A percentile compares a stretch with the other conserved stretches of the same genome.
Conservation (phyloP, 257 asterid species). For the Eustoma russellianum region DNA sequence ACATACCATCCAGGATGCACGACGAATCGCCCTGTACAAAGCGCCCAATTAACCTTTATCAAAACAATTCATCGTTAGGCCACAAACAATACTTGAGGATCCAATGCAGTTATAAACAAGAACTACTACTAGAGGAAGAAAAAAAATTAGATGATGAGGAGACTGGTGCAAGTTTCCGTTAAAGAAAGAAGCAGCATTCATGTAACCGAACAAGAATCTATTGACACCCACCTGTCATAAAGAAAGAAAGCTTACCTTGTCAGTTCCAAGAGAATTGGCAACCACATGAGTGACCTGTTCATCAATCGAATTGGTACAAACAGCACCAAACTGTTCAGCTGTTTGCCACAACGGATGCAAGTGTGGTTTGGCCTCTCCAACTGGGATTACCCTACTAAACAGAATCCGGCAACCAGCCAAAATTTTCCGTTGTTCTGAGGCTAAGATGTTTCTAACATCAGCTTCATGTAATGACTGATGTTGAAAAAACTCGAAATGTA, state of each 20-base stretch:
- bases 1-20: constrained; percentile 97
- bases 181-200: too few species aligned
- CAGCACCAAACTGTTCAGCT: constrained; percentile 97
- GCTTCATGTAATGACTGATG: constrained; percentile 71
- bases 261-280: constrained; percentile 90
- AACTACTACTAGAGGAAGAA: too few species aligned
- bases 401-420: constrained; percentile 84
- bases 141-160: background rate
- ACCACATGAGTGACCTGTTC: constrained; percentile 98
- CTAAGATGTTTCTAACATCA: constrained; percentile 86
- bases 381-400: constrained; percentile 93
- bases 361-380: constrained; percentile 89
- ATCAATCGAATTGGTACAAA: constrained; percentile 71
- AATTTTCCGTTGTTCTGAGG: constrained; percentile 73
- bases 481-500: constrained; percentile 60
- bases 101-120: too few species aligned
- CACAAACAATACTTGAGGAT: too few species aligned
- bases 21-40: constrained; percentile 60
- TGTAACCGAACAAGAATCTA: too few species aligned
- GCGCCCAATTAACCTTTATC: constrained; percentile 88
- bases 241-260: constrained; percentile 50
- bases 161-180: too few species aligned
- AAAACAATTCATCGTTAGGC: background rate
- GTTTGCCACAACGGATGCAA: constrained; percentile 94
- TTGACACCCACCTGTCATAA: too few species aligned